Base-by-base conservation (phyloP, 257 asterid species). In the Ajuga chamaepitys region DNA sequence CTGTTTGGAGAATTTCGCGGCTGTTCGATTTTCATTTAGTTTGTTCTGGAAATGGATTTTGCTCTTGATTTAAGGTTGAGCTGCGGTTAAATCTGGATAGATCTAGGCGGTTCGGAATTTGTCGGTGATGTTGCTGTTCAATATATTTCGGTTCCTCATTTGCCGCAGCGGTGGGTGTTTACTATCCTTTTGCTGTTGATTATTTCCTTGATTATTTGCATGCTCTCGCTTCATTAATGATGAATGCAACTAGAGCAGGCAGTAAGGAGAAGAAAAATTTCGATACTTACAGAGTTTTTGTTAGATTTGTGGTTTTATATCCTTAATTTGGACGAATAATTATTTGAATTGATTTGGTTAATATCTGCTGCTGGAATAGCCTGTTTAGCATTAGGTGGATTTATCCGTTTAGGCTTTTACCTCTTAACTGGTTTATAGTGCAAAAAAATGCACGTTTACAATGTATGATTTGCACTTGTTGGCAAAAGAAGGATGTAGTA, bases 91-190 rank as follows among this genome's bases (percentile, higher is more conserved):
- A 55, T 60, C 70, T 47, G 57, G 74, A 51, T 59, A 81, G 94
- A 85, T 88, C 88, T 72, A 73, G 75, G 68, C 41, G 58, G 72
- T 61, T 65, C 51, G 17, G 42, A 64, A 28, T 53, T 57, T 62
- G 81, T 79, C 83, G 82, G 84, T 66, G 82, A 80, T 88, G 88
- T 55, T 71, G 78, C 68, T 40, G 62, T 50, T 74, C 20, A 57
- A 67, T 35, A 58, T 60, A 58, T 64, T 66, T 74, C 61, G 67
- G 34, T 9, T 71, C 80, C 51, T 70, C 58, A 26, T 44, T 57
- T 58, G 50, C 62, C 52, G 61, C 70, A 18, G 71, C 51, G 83
- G 91, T 88, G 77, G 67, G 87, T 78, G 35, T 57, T 41, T 11
- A 22, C 30, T 7, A 47, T 28, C 22, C 1, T 40, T 9, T 17